Evolutionary conservation across 306 rosid genomes (phyloP).

Genomic region (Rubus idaeus): DNA sequence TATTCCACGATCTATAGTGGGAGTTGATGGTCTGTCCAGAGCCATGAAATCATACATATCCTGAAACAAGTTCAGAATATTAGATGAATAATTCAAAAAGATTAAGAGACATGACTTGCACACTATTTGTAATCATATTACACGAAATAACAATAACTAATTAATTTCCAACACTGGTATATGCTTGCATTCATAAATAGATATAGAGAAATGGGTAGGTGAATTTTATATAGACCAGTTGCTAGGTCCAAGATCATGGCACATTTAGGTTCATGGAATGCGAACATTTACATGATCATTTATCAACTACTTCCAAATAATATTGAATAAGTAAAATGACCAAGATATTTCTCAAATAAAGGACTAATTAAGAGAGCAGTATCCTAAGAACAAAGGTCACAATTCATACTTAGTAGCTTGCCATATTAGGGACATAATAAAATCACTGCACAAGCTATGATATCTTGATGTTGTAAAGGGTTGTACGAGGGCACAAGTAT

Average conservation of each 20-base stretch:
- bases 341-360: background rate
- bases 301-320: background rate
- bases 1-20: slow-evolving; percentile 85
- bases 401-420: background rate
- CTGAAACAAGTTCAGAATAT: slow-evolving; percentile 47
- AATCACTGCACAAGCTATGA: background rate
- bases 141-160: background rate
- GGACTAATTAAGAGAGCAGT: background rate
- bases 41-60: slow-evolving; percentile 99
- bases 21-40: slow-evolving; percentile 81
- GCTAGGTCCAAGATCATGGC: background rate
- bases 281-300: background rate
- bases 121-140: slow-evolving; percentile 5
- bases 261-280: slow-evolving; percentile 3
- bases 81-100: slow-evolving; percentile 5
- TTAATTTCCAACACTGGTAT: background rate
- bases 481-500: background rate
- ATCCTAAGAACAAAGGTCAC: background rate
- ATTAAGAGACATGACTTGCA: slow-evolving; percentile 1
- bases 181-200: background rate
- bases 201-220: background rate
- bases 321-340: background rate
- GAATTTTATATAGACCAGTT: background rate
- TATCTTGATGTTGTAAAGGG: background rate
- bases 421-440: background rate